Conservation (phyloP, 2,329 filamentous ascomycete species). For the Metarhizium anisopliae region DNA sequence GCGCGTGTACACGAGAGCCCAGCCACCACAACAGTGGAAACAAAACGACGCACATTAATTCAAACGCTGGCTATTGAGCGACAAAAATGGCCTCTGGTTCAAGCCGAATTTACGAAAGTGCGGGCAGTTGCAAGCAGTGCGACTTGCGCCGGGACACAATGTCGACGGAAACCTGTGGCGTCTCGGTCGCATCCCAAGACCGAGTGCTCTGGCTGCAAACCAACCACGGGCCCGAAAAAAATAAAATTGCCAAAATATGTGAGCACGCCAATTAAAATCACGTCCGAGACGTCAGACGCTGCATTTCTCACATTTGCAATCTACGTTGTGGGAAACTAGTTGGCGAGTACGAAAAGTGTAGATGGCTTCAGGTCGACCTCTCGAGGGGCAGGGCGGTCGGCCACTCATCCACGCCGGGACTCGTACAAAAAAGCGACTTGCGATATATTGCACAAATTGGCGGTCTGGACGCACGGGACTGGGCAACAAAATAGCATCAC, state of each 20-base stretch:
- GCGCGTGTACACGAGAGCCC: background rate
- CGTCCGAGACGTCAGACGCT: background rate
- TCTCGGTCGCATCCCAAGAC: background rate
- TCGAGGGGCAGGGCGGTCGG: background rate
- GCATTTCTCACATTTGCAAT: background rate
- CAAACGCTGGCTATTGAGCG: background rate
- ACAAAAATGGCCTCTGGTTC: background rate
- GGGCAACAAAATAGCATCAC: constrained; percentile 9
- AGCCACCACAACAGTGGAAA: background rate
- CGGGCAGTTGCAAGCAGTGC: background rate
- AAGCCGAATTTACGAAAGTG: background rate
- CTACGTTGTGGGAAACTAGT: background rate
- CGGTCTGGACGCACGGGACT: constrained; percentile 8
- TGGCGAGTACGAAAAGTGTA: constrained; percentile 11
- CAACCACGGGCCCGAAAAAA: background rate
- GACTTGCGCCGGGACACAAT: background rate
- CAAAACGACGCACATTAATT: background rate
- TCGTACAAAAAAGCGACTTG: constrained; percentile 19
- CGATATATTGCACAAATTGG: constrained; percentile 1
- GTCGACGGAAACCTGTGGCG: background rate
- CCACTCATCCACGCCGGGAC: too few species aligned
- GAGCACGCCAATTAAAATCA: background rate
- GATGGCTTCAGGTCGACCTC: constrained; percentile 22
- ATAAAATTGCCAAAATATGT: background rate
- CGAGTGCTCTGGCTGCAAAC: background rate